These are phyloP conservation scores for Lasiosphaeris hirsuta DNA, from an alignment of 495 filamentous ascomycete species.

Conservation along the genomic window DNA sequence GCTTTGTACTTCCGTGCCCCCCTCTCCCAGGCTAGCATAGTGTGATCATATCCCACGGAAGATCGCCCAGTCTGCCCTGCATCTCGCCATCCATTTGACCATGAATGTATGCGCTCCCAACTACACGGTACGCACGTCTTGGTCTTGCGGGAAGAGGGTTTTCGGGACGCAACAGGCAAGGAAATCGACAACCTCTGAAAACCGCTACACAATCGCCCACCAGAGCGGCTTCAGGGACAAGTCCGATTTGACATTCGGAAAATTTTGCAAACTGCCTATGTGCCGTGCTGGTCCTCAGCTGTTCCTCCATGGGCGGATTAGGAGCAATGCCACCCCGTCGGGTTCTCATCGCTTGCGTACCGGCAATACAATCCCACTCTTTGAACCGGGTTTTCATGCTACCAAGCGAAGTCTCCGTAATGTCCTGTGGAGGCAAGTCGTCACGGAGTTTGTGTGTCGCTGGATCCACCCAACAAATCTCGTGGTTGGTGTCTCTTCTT, in stretches of 20 bases:
- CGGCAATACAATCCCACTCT: neutral
- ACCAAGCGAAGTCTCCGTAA: neutral
- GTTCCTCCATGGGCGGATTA: no score
- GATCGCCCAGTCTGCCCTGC: no score
- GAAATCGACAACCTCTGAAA: neutral
- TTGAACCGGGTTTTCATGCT: neutral
- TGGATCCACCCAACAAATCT: neutral
- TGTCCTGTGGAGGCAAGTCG: neutral
- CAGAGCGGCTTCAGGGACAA: no score
- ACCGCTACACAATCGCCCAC: no score
- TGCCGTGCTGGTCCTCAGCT: no score
- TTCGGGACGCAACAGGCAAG: neutral
- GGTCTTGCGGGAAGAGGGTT: neutral
- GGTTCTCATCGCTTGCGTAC: no score
- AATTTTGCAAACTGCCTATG: no score
- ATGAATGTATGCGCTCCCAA: neutral
- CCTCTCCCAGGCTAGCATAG: no score
- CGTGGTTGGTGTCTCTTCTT: neutral
- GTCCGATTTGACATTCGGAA: no score
- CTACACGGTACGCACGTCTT: neutral
- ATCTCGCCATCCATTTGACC: neutral
- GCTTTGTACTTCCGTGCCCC: no score
- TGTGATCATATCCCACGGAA: no score
- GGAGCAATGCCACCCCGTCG: no score
- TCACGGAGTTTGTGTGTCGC: neutral